Evolutionary conservation across 345 rosid species (phyloP), one percentile per base, ranked within the genome.

Genomic region (Hypericum androsaemum): DNA sequence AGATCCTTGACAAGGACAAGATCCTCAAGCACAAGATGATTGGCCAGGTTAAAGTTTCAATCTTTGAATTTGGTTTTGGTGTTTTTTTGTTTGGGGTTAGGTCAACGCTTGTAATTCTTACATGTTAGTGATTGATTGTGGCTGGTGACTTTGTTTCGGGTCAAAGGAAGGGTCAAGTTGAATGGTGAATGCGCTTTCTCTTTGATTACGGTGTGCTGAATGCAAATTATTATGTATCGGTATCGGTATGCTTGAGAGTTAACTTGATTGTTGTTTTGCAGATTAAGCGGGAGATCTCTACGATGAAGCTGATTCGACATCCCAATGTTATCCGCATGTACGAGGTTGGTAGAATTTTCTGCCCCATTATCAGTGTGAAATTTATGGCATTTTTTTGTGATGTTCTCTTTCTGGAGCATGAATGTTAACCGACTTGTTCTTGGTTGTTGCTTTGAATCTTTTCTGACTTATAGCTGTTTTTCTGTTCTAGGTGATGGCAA

Each of bases 241-340:
- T 1, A 7, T 44, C 7, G 47, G 0, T 44, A 16, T 16, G 28
- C 22, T 46, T 17, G 15, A 7, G 15, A 13, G 12, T 10, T 10
- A 46, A 12, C 22, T 32, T 13, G 15, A 10, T 10, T 7, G 5
- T 46, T 57, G 39, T 52, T 43, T 59, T 64, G 55, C 71, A 92
- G 97, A 94, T 92, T 63, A 92, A 92, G 70, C 84, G 99, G 22
- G 97, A 92, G 69, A 88, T 92, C 65, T 85, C 97, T 15, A 88
- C 94, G 0, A 85, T 92, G 99, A 92, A 92, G 69, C 70, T 88
- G 15, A 80, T 92, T 57, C 76, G 83, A 57, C 99, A 92, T 53
- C 95, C 97, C 0, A 88, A 92, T 74, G 99, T 88, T 47, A 86
- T 92, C 73, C 90, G 90, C 41, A 85, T 92, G 95, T 62, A 64